These are phyloP conservation scores for Lactuca saligna DNA, from an alignment of 129 eudicot species.

Conservation along the genomic window DNA sequence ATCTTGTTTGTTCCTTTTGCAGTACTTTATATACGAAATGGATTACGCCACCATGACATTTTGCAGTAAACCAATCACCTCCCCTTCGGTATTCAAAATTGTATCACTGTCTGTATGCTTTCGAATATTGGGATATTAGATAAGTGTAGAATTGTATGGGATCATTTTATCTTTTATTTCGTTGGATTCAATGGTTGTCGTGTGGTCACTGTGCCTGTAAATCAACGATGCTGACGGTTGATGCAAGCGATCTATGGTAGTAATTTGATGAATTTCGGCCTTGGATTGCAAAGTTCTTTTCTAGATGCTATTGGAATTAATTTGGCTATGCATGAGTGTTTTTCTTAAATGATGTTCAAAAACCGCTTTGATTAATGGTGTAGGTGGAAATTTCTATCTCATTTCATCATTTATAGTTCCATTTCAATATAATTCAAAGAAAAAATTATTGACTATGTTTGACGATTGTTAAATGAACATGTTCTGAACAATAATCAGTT, in stretches of 20 bases:
- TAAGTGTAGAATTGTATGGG: constrained; percentile 14
- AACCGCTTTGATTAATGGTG: background rate
- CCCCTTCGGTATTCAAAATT: constrained; percentile 27
- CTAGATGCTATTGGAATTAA: constrained; percentile 3
- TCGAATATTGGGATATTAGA: background rate
- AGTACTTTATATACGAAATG: constrained; percentile 24
- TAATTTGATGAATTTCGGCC: background rate
- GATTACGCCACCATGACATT: constrained; percentile 32
- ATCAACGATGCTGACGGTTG: background rate
- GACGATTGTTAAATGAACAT: constrained; percentile 3
- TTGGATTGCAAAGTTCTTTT: constrained; percentile 1
- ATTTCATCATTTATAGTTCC: constrained; percentile 4
- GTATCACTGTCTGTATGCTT: background rate
- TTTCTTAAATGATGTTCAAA: background rate
- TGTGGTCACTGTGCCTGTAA: background rate
- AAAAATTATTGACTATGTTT: background rate
- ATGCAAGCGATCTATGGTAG: constrained; percentile 12
- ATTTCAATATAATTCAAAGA: background rate
- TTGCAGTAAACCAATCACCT: constrained; percentile 32
- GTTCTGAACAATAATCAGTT: constrained; percentile 1
- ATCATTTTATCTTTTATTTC: background rate
- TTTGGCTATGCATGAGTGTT: constrained; percentile 12
- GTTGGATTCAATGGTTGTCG: constrained; percentile 1
- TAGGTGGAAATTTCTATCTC: constrained; percentile 10
- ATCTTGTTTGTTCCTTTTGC: constrained; percentile 15